These are phyloP conservation scores for Cordyceps pruinosa DNA, from an alignment of 2,329 filamentous ascomycete species.

Conservation along the genomic window DNA sequence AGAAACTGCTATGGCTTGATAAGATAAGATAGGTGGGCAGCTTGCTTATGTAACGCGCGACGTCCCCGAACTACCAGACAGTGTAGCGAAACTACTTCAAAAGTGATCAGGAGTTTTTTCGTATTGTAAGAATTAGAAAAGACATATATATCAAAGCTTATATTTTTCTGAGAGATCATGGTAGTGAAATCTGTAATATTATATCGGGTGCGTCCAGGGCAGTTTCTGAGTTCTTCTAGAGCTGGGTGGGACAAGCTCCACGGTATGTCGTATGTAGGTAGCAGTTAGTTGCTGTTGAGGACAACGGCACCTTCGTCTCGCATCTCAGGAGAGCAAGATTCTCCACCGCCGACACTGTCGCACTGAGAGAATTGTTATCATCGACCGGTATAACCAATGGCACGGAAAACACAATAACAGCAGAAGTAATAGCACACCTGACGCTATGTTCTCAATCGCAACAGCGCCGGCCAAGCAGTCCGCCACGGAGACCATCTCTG, in stretches of 20 bases:
- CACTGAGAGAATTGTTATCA: not conserved
- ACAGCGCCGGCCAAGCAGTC: slow-evolving; percentile 89
- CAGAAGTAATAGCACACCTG: not conserved
- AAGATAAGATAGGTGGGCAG: slow-evolving; percentile 7
- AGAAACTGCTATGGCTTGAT: not conserved
- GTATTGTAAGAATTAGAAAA: not conserved
- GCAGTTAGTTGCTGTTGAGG: not conserved
- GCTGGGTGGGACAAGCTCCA: not conserved
- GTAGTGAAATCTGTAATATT: not conserved
- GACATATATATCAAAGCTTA: not conserved
- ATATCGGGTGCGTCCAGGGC: too few relatives aligned
- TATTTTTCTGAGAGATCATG: not conserved
- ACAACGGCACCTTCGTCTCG: not conserved
- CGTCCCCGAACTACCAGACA: not conserved
- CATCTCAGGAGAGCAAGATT: not conserved
- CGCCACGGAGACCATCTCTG: slow-evolving; percentile 87
- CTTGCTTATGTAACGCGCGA: slow-evolving; percentile 7
- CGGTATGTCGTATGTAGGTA: not conserved
- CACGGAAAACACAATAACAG: not conserved
- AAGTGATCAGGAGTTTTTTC: too few relatives aligned
- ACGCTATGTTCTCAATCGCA: slow-evolving; percentile 55
- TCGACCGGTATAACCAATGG: slow-evolving; percentile 6
- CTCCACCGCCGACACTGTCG: not conserved
- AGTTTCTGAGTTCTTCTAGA: not conserved
- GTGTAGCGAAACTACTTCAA: too few relatives aligned